Evolutionary conservation across 768 basidiomycete species (phyloP), one percentile per base, ranked within the genome.

Genomic region (Phanerochaete carnosa): DNA sequence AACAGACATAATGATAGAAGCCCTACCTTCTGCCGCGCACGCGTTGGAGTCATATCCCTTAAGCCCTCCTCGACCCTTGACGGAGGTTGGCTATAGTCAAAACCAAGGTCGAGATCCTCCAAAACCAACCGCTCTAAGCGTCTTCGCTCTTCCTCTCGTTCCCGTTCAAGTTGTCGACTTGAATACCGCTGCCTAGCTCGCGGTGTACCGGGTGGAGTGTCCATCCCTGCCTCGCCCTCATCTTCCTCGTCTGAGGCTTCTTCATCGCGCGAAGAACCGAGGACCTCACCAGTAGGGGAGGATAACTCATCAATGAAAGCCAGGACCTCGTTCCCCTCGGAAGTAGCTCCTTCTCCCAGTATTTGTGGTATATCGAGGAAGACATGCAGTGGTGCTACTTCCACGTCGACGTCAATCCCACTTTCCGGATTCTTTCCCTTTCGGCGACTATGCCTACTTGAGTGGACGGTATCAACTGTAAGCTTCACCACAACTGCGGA

Each of bases 361-460:
- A 78, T 64, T 57, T 76, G 69, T 33, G 73, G 80, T 49, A 92
- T 74, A 69, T 95, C 92, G 28, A 91, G 55, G 67, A 93, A 92
- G n/a, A 90, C 45, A 67, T 94, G 93, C 11, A 95, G 65, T 11
- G 94, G 89, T 11, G 76, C 75, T 8, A 83, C 52, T n/a, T 69
- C 68, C n/a, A 84, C 66, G 29, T 80, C 75, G 32, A 85, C 53
- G 4, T 75, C 67, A 37, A 72, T 30, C 7, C 57, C 46, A 43
- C 15, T 56, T 29, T 35, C 55, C 23, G 64, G 59, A n/a, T 60
- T 61, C 55, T 32, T 45, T 23, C 54, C 52, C 53, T 32, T 56
- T 39, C 30, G 56, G 29, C 55, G 65, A 28, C 57, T 52, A 45
- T n/a, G 30, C 23, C 55, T 47, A 16, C 15, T 32, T 19, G 32